Percentiles rank a stretch among this genome's conserved stretches.
phyloP scores from a whole-genome alignment of 345 rosid genomes.

The Cardamine occulta region DNA sequence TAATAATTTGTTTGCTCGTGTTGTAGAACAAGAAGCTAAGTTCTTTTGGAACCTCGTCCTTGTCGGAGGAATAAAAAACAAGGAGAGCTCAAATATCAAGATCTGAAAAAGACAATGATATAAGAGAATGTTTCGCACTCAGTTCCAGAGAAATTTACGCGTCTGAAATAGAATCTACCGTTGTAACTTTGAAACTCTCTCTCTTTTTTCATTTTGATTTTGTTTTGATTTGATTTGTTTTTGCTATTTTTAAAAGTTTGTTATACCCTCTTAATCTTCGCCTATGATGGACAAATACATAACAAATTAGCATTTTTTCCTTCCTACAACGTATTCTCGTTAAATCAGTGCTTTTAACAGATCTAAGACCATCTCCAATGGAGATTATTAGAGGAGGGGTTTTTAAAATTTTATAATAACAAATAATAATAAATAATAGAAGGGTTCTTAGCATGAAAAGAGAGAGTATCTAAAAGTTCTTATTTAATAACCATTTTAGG shows the following conservation, averaged over 20 bases:
- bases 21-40: conserved; percentile 39
- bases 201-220: background rate
- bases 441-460: no score
- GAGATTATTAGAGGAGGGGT: no score
- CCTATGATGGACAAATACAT: conserved; percentile 24
- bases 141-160: conserved; percentile 41
- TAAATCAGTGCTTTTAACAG: conserved; percentile 16
- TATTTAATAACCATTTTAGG: no score
- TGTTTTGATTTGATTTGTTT: background rate
- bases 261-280: conserved; percentile 10
- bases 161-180: conserved; percentile 43
- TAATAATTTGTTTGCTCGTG: background rate
- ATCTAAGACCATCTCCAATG: no score
- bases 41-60: conserved; percentile 46
- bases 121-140: conserved; percentile 41
- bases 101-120: conserved; percentile 28
- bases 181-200: conserved; percentile 26
- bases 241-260: conserved; percentile 35
- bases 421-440: no score
- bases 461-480: no score
- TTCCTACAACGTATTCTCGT: background rate
- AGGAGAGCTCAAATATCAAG: conserved; percentile 44
- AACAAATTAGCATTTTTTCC: background rate
- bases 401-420: no score
- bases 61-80: conserved; percentile 44